These are phyloP conservation scores for Metschnikowia arizonensis DNA, from an alignment of 805 yeast species.

Conservation along the genomic window DNA sequence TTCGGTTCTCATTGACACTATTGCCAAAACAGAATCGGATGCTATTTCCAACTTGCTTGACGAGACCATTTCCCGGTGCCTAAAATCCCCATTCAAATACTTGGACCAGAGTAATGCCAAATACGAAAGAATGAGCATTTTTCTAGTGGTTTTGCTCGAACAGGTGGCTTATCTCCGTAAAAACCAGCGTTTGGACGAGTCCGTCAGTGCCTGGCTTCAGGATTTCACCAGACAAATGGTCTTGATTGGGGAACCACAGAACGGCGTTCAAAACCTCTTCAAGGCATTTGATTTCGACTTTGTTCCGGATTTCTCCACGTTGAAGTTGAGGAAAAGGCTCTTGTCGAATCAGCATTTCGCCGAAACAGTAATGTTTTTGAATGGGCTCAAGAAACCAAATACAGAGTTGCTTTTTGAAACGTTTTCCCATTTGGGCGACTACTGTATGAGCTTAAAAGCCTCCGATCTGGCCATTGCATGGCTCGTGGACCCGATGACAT, in stretches of 20 bases:
- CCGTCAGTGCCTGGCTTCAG: conserved; percentile 46
- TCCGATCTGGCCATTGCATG: conserved; percentile 7
- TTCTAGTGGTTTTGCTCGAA: conserved; percentile 46
- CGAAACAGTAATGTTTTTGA: conserved; percentile 40
- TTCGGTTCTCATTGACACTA: conserved; percentile 49
- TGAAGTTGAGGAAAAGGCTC: conserved; percentile 7
- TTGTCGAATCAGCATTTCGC: conserved; percentile 46
- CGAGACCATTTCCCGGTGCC: conserved; percentile 67
- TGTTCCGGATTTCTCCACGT: neutral
- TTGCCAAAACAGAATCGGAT: conserved; percentile 22
- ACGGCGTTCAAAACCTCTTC: conserved; percentile 18
- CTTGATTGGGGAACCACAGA: conserved; percentile 57
- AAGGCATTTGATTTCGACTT: conserved; percentile 8
- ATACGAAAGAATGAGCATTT: conserved; percentile 33
- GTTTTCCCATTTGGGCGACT: conserved; percentile 45
- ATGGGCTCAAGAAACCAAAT: conserved; percentile 10
- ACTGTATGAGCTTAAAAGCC: conserved; percentile 16
- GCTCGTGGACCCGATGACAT: neutral
- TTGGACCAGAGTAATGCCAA: conserved; percentile 48
- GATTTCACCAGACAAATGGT: conserved; percentile 44
- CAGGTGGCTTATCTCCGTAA: conserved; percentile 55
- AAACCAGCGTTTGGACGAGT: conserved; percentile 20
- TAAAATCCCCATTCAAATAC: conserved; percentile 79
- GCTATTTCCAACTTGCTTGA: conserved; percentile 65
- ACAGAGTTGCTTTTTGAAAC: conserved; percentile 23